Evolutionary conservation across 108 stramenopile species (phyloP), one percentile per base, ranked within the genome.

Genomic region (Craspedostauros australis): DNA sequence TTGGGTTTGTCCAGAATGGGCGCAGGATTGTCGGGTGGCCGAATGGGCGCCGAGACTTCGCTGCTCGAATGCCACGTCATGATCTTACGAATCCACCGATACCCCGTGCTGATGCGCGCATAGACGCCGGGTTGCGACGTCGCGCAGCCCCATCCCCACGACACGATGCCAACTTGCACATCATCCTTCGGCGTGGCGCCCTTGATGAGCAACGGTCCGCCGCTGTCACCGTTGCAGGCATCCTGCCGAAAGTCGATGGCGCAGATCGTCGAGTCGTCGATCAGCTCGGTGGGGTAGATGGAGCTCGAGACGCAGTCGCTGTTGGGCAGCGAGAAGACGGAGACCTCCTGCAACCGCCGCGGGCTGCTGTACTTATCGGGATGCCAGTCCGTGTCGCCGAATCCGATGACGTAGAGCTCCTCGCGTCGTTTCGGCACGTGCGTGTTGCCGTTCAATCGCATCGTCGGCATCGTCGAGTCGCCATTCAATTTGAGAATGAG

Each of bases 111-210:
- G 7, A 54, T 39, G 39, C 53, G 7, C 4, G 39, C 53, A 16
- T 54, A 54, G 4, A 54, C 53, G 27, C 53, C 53, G 24, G 53
- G 53, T 23, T 54, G 5, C 5, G 28, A 15, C 4, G 20, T 39
- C 12, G 67, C 66, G 26, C 75, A 76, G 4, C 49, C 70, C 40
- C 32, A 38, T 15, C 75, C 75, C 65, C 68, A 76, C 12, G 39
- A 42, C 1, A 76, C 75, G 4, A 67, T 8, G 3, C 65, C 75
- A 12, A 76, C 70, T 24, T 67, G 28, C 3, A 52, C 16, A 54
- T 75, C 68, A 21, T 52, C 42, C 6, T 25, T 39, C 1, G 4
- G 4, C 14, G 21, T 29, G 19, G 18, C 32, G 24, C 53, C 59
- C 16, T 60, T 59, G 2, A 51, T 15, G 32, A 75, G 28, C 39